Base-by-base conservation (phyloP, 306 rosid genomes). In the Lathyrus sativus region DNA sequence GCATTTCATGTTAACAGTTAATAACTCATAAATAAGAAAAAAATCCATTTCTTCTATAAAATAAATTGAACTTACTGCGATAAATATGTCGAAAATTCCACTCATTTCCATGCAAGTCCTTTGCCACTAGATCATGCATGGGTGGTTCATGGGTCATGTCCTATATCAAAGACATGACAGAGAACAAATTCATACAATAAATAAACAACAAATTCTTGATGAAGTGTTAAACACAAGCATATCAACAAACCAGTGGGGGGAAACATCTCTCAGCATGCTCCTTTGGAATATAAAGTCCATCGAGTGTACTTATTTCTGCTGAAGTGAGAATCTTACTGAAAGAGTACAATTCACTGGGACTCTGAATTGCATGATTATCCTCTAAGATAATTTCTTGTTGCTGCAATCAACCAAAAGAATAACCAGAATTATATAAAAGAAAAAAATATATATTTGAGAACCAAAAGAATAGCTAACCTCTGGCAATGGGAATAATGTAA, bases 81-180 rank as follows among this genome's bases (percentile, higher is more conserved):
- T 31, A 88, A 55, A 81, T 84, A 66, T 88, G 96, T 1, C 92
- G 87, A 76, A 88, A 84, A 66, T 41, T 78, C 96, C 96, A 90
- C 13, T 82, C 66, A 50, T n/a, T 37, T 15, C 90, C 96, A 41
- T 88, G 89, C 87, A 90, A 17, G 85, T 90, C 96, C 68, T 68
- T 82, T 9, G 79, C 83, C 46, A 76, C 81, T 49, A 90, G 70
- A 29, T 82, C 91, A 57, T 85, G 88, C 15, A 67, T 57, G 5
- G 96, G 92, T 56, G 85, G 71, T 44, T 73, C 65, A 58, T 64
- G 87, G 19, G 83, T 80, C 87, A 81, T 80, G 43, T 90, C 83
- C 96, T 90, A 77, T 62, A 72, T 82, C 63, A 68, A 75, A 67
- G 33, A 54, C 22, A 70, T 45, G 37, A 50, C 68, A 63, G 31